Base-by-base conservation (phyloP, 2,329 filamentous ascomycete species). In the Cryphonectria radicalis region DNA sequence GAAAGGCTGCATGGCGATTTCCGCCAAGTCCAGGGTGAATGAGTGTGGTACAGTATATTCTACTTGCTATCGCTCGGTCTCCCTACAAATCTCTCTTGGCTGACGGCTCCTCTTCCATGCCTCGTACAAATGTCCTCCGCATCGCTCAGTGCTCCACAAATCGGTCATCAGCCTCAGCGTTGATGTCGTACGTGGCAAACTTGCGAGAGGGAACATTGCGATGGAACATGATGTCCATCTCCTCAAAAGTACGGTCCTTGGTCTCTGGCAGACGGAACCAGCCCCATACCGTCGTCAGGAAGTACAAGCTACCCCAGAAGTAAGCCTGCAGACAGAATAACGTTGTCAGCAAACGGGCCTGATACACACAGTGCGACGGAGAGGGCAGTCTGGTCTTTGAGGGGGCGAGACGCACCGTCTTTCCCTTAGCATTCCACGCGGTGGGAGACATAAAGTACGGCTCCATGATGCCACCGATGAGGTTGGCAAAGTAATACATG, bases 221-320 rank as follows among this genome's bases (percentile, higher is more conserved):
- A 73, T 78, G 75, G 73, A 78, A 79, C 81, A 83, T 81, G 72
- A 81, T 77, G 68, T 85, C 83, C 78, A 85, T 76, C 75, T 85
- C 83, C 66, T 81, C 82, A 74, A 82, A 84, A 3, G 83, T 84
- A 50, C 82, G 80, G 67, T 78, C 81, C 77, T 83, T 84, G 65
- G 82, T 83, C 78, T 85, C 83, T 35, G 83, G 82, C 69, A 84
- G 74, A 28, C 82, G 80, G 76, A 84, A 84, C 73, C 79, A 84
- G 10, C 80, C 81, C 82, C 82, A 84, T 14, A 81, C 63, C 1
- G 80, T 76, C 0, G 81, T 82, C 6, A 84, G 69, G 17, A 80
- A 78, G 13, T 80, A 79, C 53, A 81, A 72, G 4, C 73, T 77
- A 8, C 79, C 79, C 82, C 82, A 83, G 76, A 84, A 84, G 75